A percentile compares a stretch with the other conserved stretches of the same genome.
Conservation (phyloP, 2,329 filamentous ascomycete genomes). For the Trichocomaceae sp. region DNA sequence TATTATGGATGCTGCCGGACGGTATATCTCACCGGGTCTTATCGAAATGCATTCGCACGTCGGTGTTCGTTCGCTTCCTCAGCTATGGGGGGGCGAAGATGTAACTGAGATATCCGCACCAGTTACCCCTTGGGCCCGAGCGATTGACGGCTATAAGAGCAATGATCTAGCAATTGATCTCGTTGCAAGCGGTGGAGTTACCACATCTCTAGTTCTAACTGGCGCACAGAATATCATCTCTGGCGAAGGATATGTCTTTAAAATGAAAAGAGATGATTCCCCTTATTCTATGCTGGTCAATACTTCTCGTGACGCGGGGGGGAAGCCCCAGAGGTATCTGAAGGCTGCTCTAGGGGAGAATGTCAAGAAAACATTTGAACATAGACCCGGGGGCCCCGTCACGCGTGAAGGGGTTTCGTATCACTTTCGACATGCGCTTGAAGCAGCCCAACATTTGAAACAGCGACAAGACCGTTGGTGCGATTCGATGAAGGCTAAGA, state of each 20-base stretch:
- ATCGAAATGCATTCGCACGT: slow-evolving; percentile 66
- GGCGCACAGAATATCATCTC: slow-evolving; percentile 65
- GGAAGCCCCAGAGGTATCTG: slow-evolving; percentile 56
- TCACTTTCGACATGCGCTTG: slow-evolving; percentile 61
- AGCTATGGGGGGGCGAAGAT: slow-evolving; percentile 43
- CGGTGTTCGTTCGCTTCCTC: slow-evolving; percentile 53
- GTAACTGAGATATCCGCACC: slow-evolving; percentile 13
- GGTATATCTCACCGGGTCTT: slow-evolving; percentile 58
- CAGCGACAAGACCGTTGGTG: slow-evolving; percentile 64
- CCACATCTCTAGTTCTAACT: slow-evolving; percentile 48
- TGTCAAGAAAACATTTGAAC: slow-evolving; percentile 42
- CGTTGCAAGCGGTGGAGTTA: background rate
- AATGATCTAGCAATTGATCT: slow-evolving; percentile 54
- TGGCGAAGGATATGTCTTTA: slow-evolving; percentile 49
- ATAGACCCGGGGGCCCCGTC: slow-evolving; percentile 43
- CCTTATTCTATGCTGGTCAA: slow-evolving; percentile 57
- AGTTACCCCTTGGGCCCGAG: slow-evolving; percentile 52
- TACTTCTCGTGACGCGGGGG: slow-evolving; percentile 39
- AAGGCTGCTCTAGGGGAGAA: slow-evolving; percentile 72
- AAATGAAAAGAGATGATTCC: slow-evolving; percentile 22
- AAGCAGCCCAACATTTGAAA: slow-evolving; percentile 53
- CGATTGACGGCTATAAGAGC: slow-evolving; percentile 58
- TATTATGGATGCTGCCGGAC: slow-evolving; percentile 34
- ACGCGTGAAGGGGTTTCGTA: slow-evolving; percentile 62
- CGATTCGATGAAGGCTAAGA: slow-evolving; percentile 41